These are phyloP conservation scores for Hypoxylon sp. DNA, from an alignment of 2,329 filamentous ascomycete genomes.

Conservation along the genomic window DNA sequence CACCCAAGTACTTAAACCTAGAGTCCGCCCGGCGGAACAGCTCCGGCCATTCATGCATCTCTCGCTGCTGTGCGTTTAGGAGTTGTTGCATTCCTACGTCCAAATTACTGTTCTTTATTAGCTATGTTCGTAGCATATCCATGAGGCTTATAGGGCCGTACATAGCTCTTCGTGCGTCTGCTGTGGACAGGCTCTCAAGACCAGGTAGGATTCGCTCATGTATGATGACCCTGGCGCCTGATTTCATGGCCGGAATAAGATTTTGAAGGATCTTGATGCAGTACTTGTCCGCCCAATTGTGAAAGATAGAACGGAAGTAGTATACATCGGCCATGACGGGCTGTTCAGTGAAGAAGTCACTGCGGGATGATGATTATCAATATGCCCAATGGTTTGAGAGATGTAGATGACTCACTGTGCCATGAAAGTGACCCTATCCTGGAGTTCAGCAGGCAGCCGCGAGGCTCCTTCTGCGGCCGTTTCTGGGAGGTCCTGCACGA, in stretches of 20 bases:
- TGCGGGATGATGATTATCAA: conserved; percentile 10
- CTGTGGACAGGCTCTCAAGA: conserved; percentile 30
- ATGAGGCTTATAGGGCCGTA: conserved; percentile 14
- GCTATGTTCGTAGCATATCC: background rate
- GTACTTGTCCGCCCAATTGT: conserved; percentile 54
- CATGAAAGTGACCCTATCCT: conserved; percentile 41
- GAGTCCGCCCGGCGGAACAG: conserved; percentile 43
- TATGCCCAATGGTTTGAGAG: background rate
- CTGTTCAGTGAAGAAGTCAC: conserved; percentile 47
- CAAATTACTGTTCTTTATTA: conserved; percentile 31
- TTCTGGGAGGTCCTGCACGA: conserved; percentile 47
- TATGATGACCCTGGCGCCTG: conserved; percentile 42
- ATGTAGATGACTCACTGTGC: conserved; percentile 34
- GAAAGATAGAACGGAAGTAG: conserved; percentile 52
- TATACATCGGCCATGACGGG: conserved; percentile 44
- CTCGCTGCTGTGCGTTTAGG: conserved; percentile 46
- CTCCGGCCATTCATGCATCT: conserved; percentile 45
- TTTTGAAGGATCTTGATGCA: conserved; percentile 51
- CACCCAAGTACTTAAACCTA: conserved; percentile 44
- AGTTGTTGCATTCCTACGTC: conserved; percentile 48
- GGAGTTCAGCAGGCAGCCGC: conserved; percentile 32
- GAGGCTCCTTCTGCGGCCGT: conserved; percentile 36
- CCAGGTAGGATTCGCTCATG: conserved; percentile 44
- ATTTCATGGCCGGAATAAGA: conserved; percentile 49
- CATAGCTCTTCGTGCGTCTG: conserved; percentile 46